Conservation (phyloP, 2,329 filamentous ascomycete species). For the Nemania serpens region DNA sequence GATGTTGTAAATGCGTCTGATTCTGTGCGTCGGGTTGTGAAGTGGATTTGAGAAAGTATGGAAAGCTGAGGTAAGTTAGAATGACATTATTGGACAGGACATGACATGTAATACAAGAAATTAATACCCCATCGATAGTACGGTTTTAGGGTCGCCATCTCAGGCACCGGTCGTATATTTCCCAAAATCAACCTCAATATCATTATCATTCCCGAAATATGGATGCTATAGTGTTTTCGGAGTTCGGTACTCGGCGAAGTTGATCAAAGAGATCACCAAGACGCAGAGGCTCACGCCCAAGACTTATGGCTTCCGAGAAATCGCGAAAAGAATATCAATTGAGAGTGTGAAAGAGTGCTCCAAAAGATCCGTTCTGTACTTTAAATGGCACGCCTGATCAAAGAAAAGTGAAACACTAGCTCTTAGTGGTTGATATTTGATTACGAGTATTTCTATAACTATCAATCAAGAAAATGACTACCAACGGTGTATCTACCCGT, state of each 20-base stretch:
- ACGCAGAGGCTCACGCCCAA: neutral
- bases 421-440: neutral
- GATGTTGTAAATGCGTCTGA: neutral
- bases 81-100: neutral
- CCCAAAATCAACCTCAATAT: conserved; percentile 1
- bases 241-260: neutral
- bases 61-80: neutral
- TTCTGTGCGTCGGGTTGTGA: neutral
- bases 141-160: neutral
- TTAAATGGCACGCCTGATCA: too few species aligned
- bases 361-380: too few species aligned
- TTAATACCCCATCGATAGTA: neutral
- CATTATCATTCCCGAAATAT: neutral
- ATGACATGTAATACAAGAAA: conserved; percentile 1
- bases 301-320: neutral
- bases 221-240: neutral
- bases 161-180: neutral
- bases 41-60: neutral
- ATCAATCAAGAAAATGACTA: neutral
- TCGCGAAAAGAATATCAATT: neutral
- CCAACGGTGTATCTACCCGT: neutral
- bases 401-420: too few species aligned
- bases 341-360: too few species aligned
- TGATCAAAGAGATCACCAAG: conserved; percentile 2
- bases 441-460: neutral